A percentile compares a stretch with the other conserved stretches of the same genome.
Conservation (phyloP, 73 alveolate genomes). For the Urostyla sp. region DNA sequence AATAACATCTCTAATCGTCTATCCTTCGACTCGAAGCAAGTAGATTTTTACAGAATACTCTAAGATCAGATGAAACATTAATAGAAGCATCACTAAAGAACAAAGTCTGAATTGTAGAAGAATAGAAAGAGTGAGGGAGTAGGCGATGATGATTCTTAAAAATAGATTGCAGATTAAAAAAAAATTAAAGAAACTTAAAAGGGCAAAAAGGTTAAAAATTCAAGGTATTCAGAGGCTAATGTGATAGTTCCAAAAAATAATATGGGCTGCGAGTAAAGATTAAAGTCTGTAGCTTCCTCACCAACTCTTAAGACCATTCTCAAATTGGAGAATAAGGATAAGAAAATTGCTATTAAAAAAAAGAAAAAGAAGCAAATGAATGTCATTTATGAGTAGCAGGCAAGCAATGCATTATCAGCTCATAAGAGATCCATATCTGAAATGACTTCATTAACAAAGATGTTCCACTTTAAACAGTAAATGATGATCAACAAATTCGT, state of each 20-base stretch:
- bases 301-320: constrained; percentile 11
- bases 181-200: background rate
- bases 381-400: background rate
- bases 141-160: background rate
- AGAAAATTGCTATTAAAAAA: no score
- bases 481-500: constrained; percentile 29
- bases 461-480: constrained; percentile 43
- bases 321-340: background rate
- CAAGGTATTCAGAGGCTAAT: background rate
- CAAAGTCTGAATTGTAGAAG: background rate
- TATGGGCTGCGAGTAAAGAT: background rate
- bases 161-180: background rate
- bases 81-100: constrained; percentile 7
- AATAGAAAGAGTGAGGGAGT: background rate
- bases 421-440: constrained; percentile 37
- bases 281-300: constrained; percentile 36
- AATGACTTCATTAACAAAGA: constrained; percentile 31
- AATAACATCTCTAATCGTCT: no score
- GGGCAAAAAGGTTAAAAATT: background rate
- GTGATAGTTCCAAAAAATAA: background rate
- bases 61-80: no score
- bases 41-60: no score
- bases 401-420: background rate
- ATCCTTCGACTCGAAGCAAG: no score
- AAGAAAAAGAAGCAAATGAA: constrained; percentile 19